These are phyloP conservation scores for Colletotrichum spinosum DNA, from an alignment of 2,329 filamentous ascomycete genomes.

Conservation along the genomic window DNA sequence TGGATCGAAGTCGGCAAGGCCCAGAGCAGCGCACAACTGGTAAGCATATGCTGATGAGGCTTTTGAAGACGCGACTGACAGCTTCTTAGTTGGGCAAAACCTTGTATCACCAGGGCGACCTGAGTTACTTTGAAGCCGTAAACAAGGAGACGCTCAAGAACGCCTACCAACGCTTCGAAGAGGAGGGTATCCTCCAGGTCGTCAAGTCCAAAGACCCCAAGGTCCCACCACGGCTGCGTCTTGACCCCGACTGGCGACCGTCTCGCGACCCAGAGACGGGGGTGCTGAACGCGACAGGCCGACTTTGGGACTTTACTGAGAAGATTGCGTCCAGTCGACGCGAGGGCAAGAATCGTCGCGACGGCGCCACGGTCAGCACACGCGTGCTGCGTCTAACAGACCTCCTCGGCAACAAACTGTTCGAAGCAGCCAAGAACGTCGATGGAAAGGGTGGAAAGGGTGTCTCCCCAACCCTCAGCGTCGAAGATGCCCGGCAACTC, in stretches of 20 bases:
- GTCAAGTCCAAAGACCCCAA: slow-evolving; percentile 76
- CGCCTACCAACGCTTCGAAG: slow-evolving; percentile 86
- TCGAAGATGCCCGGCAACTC: slow-evolving; percentile 61
- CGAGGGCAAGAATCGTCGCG: slow-evolving; percentile 96
- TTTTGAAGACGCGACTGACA: slow-evolving; percentile 35
- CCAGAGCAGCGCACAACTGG: slow-evolving; percentile 84
- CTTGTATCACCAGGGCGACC: slow-evolving; percentile 95
- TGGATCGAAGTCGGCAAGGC: slow-evolving; percentile 85
- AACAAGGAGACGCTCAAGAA: slow-evolving; percentile 99
- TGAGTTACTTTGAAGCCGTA: slow-evolving; percentile 97
- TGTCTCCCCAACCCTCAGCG: slow-evolving; percentile 57
- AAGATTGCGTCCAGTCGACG: slow-evolving; percentile 84
- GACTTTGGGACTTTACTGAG: slow-evolving; percentile 92
- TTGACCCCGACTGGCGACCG: slow-evolving; percentile 82
- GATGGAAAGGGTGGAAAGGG: slow-evolving; percentile 53
- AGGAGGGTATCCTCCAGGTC: slow-evolving; percentile 88
- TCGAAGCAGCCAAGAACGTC: slow-evolving; percentile 63
- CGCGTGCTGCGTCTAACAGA: slow-evolving; percentile 85
- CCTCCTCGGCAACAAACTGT: slow-evolving; percentile 76
- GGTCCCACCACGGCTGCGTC: slow-evolving; percentile 69
- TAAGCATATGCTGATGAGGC: slow-evolving; percentile 52
- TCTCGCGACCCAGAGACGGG: slow-evolving; percentile 71
- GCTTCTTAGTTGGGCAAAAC: slow-evolving; percentile 84
- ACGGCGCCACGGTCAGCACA: slow-evolving; percentile 87
- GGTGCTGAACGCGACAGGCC: slow-evolving; percentile 75